Evolutionary conservation across 2,329 filamentous ascomycete species (phyloP).

Genomic region (Botrytis aclada): DNA sequence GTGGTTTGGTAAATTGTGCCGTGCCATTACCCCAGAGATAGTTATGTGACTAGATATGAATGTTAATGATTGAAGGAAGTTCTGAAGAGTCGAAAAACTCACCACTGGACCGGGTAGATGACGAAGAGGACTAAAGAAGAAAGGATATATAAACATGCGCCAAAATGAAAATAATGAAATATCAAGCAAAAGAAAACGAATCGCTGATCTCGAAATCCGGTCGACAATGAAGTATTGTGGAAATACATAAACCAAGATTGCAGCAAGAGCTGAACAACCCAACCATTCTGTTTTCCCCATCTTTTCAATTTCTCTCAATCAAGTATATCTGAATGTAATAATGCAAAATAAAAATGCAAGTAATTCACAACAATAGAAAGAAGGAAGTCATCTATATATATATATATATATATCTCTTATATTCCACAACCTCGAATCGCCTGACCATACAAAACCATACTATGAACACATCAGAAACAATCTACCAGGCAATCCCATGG

Average conservation of each 20-base stretch:
- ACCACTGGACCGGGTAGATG: conserved; percentile 20
- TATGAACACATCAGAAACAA: not conserved
- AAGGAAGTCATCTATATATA: not conserved
- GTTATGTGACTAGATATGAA: conserved; percentile 1
- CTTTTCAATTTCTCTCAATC: not conserved
- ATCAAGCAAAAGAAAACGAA: conserved; percentile 11
- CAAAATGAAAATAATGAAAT: conserved; percentile 2
- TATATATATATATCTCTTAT: not conserved
- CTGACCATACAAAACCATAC: not conserved
- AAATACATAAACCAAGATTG: conserved; percentile 10
- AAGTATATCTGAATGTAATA: not conserved
- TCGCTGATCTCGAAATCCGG: conserved; percentile 7
- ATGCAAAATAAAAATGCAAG: not conserved
- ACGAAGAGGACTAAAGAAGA: conserved; percentile 24
- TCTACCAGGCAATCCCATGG: not conserved
- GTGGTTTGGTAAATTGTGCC: conserved; percentile 5
- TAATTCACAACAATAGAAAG: not conserved
- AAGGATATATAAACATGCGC: conserved; percentile 20
- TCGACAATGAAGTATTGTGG: conserved; percentile 6
- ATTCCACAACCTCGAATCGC: not conserved
- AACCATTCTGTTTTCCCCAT: conserved; percentile 15
- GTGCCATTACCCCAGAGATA: conserved; percentile 6
- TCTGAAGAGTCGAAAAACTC: not conserved
- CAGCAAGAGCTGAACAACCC: conserved; percentile 2
- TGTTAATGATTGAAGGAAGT: not conserved